Base-by-base conservation (phyloP, 495 filamentous ascomycete species). In the Neurospora discreta region DNA sequence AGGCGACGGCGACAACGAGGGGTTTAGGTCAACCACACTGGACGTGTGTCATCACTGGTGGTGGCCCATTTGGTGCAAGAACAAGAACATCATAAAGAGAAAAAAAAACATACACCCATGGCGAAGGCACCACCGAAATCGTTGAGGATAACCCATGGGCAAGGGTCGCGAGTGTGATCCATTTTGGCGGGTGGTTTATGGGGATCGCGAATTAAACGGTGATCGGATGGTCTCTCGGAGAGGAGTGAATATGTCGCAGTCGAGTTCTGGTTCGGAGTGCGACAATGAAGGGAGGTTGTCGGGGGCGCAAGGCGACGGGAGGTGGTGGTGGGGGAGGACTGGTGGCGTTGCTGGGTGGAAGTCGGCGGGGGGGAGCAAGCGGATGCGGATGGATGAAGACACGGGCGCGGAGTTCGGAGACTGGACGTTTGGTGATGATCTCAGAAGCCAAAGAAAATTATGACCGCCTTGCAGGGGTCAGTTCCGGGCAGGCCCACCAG, bases 101-200 rank as follows among this genome's bases (percentile, higher is more conserved):
- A 36, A 1, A 23, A 20, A 44, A 9, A 46, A 89, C 91, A 70
- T 91, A 96, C 93, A 72, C 95, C 95, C 95, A 99, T 99, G 77
- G 89, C 90, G 79, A 99, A 98, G 69, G 95, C 96, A 81, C 95
- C 95, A 74, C 95, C 95, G 75, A 98, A 98, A 80, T 99, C 95
- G 80, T 92, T 97, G 73, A 98, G 87, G 72, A 94, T 90, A 76
- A 98, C 95, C 93, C 93, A 98, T 44, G 96, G 95, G 80, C 95
- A 98, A 70, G 95, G 95, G 82, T 97, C 84, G 87, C 95, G 88
- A 76, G 89, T 82, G 83, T 98, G 86, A 85, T 99, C 85, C 90
- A 97, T 89, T 82, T 84, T 41, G 81, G 85, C 20, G 60, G 42
- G 30, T 70, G 52, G 58, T 70, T 70, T 39, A 42, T 68, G 30